phyloP scores from a whole-genome alignment of 2,329 filamentous ascomycete species.

The Colletotrichum zoysiae region DNA sequence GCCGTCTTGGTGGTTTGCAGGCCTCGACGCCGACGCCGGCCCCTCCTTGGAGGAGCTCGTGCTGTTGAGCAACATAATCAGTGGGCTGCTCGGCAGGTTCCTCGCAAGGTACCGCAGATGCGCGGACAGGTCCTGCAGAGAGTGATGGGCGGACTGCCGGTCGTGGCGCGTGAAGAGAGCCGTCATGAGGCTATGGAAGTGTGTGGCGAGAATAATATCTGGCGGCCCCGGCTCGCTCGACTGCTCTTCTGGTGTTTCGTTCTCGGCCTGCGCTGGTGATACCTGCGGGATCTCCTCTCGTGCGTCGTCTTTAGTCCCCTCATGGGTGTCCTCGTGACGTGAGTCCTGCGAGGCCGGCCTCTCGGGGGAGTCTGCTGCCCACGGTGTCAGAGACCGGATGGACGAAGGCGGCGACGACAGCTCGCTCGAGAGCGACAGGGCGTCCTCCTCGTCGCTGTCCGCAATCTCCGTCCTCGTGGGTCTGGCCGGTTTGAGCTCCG shows the following conservation, averaged over 20 bases:
- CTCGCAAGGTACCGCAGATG: slow-evolving; percentile 61
- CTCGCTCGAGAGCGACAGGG: slow-evolving; percentile 41
- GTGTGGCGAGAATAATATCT: slow-evolving; percentile 67
- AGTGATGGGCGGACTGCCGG: slow-evolving; percentile 60
- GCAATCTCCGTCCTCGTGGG: slow-evolving; percentile 48
- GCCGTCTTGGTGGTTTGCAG: background rate
- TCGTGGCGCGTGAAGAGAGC: slow-evolving; percentile 64
- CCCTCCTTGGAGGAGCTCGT: slow-evolving; percentile 50
- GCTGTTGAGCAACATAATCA: slow-evolving; percentile 69
- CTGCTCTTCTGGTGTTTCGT: slow-evolving; percentile 1
- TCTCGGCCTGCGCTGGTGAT: background rate
- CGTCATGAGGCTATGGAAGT: slow-evolving; percentile 65
- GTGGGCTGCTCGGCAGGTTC: slow-evolving; percentile 55
- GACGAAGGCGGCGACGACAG: slow-evolving; percentile 42
- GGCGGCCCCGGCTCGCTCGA: slow-evolving; percentile 45
- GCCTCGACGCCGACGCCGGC: slow-evolving; percentile 1
- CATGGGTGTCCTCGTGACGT: background rate
- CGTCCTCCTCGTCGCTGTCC: slow-evolving; percentile 58
- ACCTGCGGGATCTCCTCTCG: background rate
- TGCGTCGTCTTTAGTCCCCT: background rate
- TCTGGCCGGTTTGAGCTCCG: slow-evolving; percentile 26
- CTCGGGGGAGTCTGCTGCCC: background rate
- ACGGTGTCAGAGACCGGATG: slow-evolving; percentile 16
- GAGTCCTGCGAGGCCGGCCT: background rate
- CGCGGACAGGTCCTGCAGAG: slow-evolving; percentile 61